Base-by-base conservation (phyloP, 2,329 filamentous ascomycete genomes). In the Aureobasidium sp. region DNA sequence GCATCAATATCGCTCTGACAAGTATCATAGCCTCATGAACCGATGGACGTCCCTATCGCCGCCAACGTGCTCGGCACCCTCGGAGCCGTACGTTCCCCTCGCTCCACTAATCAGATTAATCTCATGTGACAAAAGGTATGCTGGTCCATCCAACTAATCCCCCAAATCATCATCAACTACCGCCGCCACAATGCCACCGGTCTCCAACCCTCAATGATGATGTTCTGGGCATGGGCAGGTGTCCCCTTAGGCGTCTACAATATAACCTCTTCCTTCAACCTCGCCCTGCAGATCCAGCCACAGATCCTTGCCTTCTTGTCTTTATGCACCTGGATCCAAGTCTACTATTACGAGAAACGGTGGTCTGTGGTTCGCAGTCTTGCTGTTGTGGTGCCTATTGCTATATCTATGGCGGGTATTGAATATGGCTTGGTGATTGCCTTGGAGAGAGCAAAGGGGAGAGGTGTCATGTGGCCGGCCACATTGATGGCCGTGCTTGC, bases 141-240 rank as follows among this genome's bases (percentile, higher is more conserved):
- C 70, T 88, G 86, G 86, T 87, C 84, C 20, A 75, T 87, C 34
- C 84, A 86, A 80, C 77, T 89, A 29, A 81, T 89, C 29, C 87
- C 87, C 0, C 87, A 90, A 70, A 88, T 89, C 53, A 71, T 86
- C 37, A 82, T 88, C 68, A 90, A 90, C 68, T 84, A 86, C 67
- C 80, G 82, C 5, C 78, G 86, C 1, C 85, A 88, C 70, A 79
- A 87, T 75, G 85, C 86, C 1, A 81, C 78, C 0, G 87, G 86
- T 0, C 77, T 89, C 0, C 86, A 88, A 55, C 80, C 83, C 0
- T 83, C 84, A 0, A 88, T 89, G 86, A 89, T 89, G 86, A 81
- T 89, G 70, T 77, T 88, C 2, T 89, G 87, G 81, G 84, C 85
- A 0, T 83, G 79, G 75, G 87, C 87, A 1, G 87, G 87, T 0